Conservation (phyloP, 345 rosid species). For the Geranium rotundifolium region DNA sequence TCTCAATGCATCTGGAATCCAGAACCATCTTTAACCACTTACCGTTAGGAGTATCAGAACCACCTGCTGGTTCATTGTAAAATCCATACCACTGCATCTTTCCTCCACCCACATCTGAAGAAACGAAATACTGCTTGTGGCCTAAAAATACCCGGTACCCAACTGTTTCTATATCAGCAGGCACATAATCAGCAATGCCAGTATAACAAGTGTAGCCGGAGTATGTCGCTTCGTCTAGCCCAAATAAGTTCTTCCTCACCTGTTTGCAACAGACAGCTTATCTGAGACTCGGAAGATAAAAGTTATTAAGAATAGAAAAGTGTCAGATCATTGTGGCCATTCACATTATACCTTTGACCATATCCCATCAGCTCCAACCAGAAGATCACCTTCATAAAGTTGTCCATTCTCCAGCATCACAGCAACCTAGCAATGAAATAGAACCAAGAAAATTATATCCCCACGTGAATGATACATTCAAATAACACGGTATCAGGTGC, state of each 20-base stretch:
- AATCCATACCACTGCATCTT: conserved; percentile 99
- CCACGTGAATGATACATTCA: neutral
- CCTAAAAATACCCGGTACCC: conserved; percentile 97
- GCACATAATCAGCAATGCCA: conserved; percentile 86
- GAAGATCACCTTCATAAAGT: conserved; percentile 63
- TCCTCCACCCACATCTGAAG: conserved; percentile 94
- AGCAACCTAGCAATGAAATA: conserved; percentile 44
- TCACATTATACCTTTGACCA: conserved; percentile 61
- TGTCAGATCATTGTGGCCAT: neutral
- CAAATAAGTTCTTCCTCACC: conserved; percentile 83
- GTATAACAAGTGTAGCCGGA: conserved; percentile 93
- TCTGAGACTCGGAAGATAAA: neutral
- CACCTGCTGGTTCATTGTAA: conserved; percentile 77
- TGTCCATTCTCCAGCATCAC: conserved; percentile 77
- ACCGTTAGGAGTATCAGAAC: conserved; percentile 56
- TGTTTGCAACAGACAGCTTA: conserved; percentile 8
- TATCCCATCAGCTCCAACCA: conserved; percentile 94
- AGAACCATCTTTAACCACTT: neutral
- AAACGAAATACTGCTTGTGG: conserved; percentile 91
- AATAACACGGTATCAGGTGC: conserved; percentile 5
- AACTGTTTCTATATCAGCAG: conserved; percentile 80
- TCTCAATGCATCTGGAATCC: neutral
- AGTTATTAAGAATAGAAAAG: neutral
- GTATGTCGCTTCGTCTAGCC: conserved; percentile 56
- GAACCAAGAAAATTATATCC: conserved; percentile 1